phyloP scores from a whole-genome alignment of 2,329 filamentous ascomycete genomes.

The Tolypocladium sp. region DNA sequence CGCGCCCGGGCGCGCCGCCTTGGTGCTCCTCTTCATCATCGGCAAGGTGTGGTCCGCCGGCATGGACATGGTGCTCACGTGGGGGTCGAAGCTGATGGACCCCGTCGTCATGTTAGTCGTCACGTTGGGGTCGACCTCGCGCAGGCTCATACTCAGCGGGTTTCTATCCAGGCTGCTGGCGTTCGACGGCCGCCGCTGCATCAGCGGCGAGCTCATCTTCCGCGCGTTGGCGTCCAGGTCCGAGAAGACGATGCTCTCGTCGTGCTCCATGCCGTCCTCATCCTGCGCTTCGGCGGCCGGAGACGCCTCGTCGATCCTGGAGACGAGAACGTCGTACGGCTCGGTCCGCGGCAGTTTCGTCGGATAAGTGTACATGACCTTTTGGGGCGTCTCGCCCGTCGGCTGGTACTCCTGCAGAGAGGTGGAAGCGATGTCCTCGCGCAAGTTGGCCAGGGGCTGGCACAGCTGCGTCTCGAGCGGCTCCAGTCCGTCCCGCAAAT shows the following conservation, averaged over 20 bases:
- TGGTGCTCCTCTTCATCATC: constrained; percentile 35
- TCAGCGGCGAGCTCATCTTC: constrained; percentile 16
- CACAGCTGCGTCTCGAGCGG: constrained; percentile 53
- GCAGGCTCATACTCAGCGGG: constrained; percentile 35
- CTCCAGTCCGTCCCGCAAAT: constrained; percentile 51
- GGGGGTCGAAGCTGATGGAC: constrained; percentile 30
- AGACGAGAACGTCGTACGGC: constrained; percentile 34
- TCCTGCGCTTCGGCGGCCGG: background rate
- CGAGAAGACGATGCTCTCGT: constrained; percentile 30
- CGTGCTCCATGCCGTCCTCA: background rate
- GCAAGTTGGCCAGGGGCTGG: constrained; percentile 61
- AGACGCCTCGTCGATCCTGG: constrained; percentile 24
- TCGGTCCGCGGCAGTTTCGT: constrained; percentile 67
- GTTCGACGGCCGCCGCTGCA: constrained; percentile 15
- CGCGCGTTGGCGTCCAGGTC: constrained; percentile 20
- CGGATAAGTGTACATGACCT: constrained; percentile 72
- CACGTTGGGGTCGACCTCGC: constrained; percentile 46
- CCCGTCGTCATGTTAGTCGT: constrained; percentile 29
- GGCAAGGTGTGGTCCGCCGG: constrained; percentile 34
- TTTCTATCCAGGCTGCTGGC: constrained; percentile 16
- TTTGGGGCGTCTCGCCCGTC: constrained; percentile 81
- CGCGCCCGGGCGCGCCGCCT: constrained; percentile 24
- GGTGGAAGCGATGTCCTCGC: constrained; percentile 55
- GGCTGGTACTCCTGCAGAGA: constrained; percentile 70
- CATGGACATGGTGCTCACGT: constrained; percentile 30